Conservation (phyloP, 176 grass and related monocot genomes). For the Tuctoria greenei region DNA sequence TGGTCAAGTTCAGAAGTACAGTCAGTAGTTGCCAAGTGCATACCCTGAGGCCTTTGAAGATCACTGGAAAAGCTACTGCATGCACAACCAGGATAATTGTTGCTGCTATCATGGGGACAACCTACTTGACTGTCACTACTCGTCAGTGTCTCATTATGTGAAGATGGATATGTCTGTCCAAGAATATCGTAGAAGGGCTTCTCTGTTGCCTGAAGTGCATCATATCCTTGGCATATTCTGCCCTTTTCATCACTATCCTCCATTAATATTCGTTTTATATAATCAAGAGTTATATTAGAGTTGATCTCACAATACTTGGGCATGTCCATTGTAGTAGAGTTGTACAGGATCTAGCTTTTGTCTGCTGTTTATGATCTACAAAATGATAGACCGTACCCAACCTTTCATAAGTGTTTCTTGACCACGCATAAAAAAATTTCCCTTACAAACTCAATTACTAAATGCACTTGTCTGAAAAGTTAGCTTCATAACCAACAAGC, state of each 20-base stretch:
- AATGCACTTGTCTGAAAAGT: too few relatives aligned
- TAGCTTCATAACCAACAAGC: too few relatives aligned
- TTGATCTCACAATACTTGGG: conserved; percentile 35
- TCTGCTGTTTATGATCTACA: too few relatives aligned
- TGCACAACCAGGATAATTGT: neutral
- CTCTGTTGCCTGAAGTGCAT: conserved; percentile 29
- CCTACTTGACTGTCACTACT: neutral
- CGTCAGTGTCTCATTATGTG: neutral
- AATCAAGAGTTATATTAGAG: conserved; percentile 41
- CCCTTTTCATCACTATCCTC: conserved; percentile 51
- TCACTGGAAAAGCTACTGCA: neutral
- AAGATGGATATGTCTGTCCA: conserved; percentile 33
- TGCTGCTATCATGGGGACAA: conserved; percentile 1
- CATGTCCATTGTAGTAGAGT: neutral
- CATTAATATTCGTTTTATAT: conserved; percentile 53
- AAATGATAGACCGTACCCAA: too few relatives aligned
- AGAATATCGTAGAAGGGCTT: conserved; percentile 29
- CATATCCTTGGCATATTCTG: conserved; percentile 20
- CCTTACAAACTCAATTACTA: too few relatives aligned
- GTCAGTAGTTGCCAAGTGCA: neutral
- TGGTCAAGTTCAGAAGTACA: neutral
- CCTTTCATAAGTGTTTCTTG: too few relatives aligned
- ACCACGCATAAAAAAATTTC: too few relatives aligned
- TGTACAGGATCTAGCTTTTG: neutral
- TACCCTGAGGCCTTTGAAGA: neutral